Evolutionary conservation across 208 protist species (phyloP).

Genomic region (Wallacemonas collosoma): DNA sequence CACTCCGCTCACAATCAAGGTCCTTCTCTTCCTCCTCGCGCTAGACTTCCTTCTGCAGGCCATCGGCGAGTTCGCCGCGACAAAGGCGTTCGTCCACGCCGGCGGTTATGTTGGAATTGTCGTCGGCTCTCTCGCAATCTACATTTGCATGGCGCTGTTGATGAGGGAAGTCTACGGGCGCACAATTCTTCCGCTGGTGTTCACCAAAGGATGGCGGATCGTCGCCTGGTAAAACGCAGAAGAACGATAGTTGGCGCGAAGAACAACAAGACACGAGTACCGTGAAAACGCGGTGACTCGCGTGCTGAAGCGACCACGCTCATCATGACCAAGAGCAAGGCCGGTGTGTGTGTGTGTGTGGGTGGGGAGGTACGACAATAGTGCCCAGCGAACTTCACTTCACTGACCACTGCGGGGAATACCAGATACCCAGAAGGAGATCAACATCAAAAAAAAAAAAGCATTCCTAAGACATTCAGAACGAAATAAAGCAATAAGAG

Average conservation of each 20-base stretch:
- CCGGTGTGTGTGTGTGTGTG: too few relatives aligned
- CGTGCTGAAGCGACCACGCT: too few relatives aligned
- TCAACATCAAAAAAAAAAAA: too few relatives aligned
- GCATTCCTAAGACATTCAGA: too few relatives aligned
- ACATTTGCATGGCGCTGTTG: slow-evolving; percentile 49
- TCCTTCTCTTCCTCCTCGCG: slow-evolving; percentile 28
- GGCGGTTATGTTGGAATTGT: slow-evolving; percentile 53
- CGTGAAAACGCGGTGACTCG: background rate
- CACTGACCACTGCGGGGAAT: too few relatives aligned
- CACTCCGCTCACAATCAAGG: slow-evolving; percentile 22
- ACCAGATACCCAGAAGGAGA: too few relatives aligned
- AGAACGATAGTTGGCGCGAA: too few relatives aligned
- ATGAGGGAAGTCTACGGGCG: slow-evolving; percentile 49
- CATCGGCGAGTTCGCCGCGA: slow-evolving; percentile 32
- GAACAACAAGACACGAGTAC: too few relatives aligned
- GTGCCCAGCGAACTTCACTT: too few relatives aligned
- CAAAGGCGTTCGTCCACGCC: slow-evolving; percentile 19
- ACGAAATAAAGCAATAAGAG: too few relatives aligned
- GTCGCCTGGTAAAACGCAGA: slow-evolving; percentile 12
- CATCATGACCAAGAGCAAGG: too few relatives aligned
- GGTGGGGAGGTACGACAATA: too few relatives aligned
- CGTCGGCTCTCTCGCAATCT: slow-evolving; percentile 51
- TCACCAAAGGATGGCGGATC: slow-evolving; percentile 29
- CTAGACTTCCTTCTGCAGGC: slow-evolving; percentile 48
- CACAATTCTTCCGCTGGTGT: slow-evolving; percentile 36